Evolutionary conservation across 768 basidiomycete genomes (phyloP).

Genomic region (Boletus rubescentipes): DNA sequence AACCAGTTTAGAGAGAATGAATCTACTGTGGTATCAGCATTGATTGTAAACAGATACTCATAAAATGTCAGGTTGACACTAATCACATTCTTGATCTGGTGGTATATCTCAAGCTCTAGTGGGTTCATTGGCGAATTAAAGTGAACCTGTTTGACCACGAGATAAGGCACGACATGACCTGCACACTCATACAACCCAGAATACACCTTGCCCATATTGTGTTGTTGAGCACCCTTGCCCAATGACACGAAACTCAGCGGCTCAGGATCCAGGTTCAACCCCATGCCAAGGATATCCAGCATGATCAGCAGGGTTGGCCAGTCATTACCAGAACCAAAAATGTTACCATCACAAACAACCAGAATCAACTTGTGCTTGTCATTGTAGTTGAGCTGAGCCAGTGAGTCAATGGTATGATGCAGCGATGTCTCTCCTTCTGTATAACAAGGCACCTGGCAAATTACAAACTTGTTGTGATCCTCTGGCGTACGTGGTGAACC

Average conservation of each 20-base stretch:
- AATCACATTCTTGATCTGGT: constrained; percentile 99
- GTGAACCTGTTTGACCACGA: constrained; percentile 89
- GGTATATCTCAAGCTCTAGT: constrained; percentile 96
- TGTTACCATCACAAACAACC: constrained; percentile 71
- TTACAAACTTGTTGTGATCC: constrained; percentile 95
- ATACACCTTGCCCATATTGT: constrained; percentile 98
- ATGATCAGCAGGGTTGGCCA: constrained; percentile 94
- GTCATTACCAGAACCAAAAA: constrained; percentile 96
- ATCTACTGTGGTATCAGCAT: constrained; percentile 94
- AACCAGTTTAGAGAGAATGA: constrained; percentile 85
- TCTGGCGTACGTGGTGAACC: constrained; percentile 78
- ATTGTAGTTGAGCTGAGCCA: constrained; percentile 92
- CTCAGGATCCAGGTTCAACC: constrained; percentile 91
- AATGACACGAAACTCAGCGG: constrained; percentile 92
- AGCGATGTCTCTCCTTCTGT: constrained; percentile 91
- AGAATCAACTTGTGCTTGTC: constrained; percentile 96
- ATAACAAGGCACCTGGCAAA: constrained; percentile 98
- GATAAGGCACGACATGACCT: constrained; percentile 94
- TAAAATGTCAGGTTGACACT: constrained; percentile 99
- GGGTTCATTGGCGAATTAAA: constrained; percentile 97
- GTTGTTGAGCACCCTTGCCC: constrained; percentile 93
- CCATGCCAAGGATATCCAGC: constrained; percentile 94
- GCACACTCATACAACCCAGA: constrained; percentile 92
- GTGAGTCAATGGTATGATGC: constrained; percentile 85
- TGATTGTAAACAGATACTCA: constrained; percentile 91